These are phyloP conservation scores for Peziza echinospora DNA, from an alignment of 495 filamentous ascomycete genomes.

Conservation along the genomic window DNA sequence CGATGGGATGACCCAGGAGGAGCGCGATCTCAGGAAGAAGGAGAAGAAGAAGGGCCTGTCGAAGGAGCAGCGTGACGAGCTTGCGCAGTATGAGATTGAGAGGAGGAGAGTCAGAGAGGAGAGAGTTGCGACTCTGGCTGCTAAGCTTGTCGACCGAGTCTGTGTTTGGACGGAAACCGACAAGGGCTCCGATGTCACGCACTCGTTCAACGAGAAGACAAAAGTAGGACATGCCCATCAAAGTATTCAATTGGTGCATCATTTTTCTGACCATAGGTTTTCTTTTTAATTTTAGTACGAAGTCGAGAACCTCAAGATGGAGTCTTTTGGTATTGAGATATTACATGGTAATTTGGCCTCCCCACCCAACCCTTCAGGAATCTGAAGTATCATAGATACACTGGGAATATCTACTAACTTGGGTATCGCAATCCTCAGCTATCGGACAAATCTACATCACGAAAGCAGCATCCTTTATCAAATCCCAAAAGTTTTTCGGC, in stretches of 20 bases:
- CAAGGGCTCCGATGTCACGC: conserved; percentile 61
- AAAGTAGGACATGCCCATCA: conserved; percentile 31
- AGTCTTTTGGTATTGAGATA: conserved; percentile 93
- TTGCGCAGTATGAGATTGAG: conserved; percentile 73
- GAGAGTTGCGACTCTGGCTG: conserved; percentile 58
- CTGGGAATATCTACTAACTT: no score
- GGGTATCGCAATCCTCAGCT: conserved; percentile 26
- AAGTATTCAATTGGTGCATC: no score
- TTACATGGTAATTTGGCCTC: conserved; percentile 40
- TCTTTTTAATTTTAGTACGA: no score
- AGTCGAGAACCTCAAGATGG: conserved; percentile 97
- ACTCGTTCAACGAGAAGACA: conserved; percentile 80
- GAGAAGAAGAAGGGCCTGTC: conserved; percentile 72
- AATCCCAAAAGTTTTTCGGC: conserved; percentile 89
- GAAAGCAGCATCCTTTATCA: conserved; percentile 71
- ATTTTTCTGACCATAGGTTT: no score
- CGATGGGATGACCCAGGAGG: conserved; percentile 48
- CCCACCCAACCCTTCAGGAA: no score
- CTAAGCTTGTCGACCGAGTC: conserved; percentile 74
- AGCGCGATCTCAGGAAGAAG: conserved; percentile 48
- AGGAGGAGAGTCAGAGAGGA: conserved; percentile 69
- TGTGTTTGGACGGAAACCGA: conserved; percentile 96
- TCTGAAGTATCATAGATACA: no score
- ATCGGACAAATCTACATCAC: conserved; percentile 74
- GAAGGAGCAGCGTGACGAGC: conserved; percentile 77